Base-by-base conservation (phyloP, 805 yeast genomes). In the Suhomyces sp. region DNA sequence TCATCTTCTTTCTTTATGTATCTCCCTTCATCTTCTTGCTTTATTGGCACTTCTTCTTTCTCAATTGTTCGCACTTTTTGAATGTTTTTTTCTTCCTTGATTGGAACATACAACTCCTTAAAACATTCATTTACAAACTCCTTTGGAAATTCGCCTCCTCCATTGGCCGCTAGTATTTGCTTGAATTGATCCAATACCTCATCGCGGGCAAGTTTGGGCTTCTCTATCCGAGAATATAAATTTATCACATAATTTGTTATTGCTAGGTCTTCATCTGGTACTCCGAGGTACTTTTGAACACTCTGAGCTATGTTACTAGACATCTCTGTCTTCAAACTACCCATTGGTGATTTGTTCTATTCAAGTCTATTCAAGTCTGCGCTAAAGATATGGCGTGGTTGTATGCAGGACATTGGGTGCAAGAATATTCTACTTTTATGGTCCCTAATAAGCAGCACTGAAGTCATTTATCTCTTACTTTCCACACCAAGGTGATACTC, bases 91-190 rank as follows among this genome's bases (percentile, higher is more conserved):
- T 15, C 29, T 46, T 43, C 20, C 21, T 37, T 31, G n/a, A 43
- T 12, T 20, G 19, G n/a, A 9, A 56, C 49, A 19, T 37, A 37
- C 41, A 37, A 37, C 22, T 37, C 10, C 24, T 57, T 58, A 50
- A 57, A 63, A 6, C 66, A 62, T 6, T 60, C 58, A 12, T 49
- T 49, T 2, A 70, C 53, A 50, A 75, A 73, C 40, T 60, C 63
- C 9, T 41, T 50, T 1, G 78, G 77, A 48, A 75, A 74, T 20
- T 67, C 75, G 9, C 65, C 71, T 4, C 78, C 79, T 1, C 79
- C 78, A 56, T 73, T 73, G n/a, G 61, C 63, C 19, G 54, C 49
- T 15, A 74, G 56, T 7, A 61, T 53, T 29, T 47, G 45, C 22
- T 60, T 47, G 52, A 57, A 60, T 3, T 46, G 15, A 12, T 43